Evolutionary conservation across 164 flowering plant species (phyloP), one percentile per base, ranked within the genome.

Genomic region (Umbellularia californica): DNA sequence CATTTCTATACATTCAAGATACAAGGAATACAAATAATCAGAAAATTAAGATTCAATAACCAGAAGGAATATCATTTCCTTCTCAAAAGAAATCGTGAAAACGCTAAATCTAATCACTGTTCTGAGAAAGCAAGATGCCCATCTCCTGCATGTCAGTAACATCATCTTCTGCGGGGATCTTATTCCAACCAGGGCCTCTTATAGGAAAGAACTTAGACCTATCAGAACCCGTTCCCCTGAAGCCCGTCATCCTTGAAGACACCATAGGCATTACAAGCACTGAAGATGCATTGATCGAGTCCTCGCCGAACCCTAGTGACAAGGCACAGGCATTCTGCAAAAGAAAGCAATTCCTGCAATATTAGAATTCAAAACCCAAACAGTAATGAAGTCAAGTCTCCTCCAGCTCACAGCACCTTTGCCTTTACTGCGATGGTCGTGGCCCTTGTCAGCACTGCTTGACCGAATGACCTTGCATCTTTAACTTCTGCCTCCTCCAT

Each of bases 251-350:
- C 87, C 89, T 92, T 24, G 99, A 93, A 22, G 99, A 93, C 63
- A 93, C 88, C 98, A 95, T 92, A 2, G 99, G 98, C 97, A 95
- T 95, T 73, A 84, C 97, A 75, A 95, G 83, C 81, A 91, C 90
- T 3, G 98, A 89, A 35, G 99, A 95, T 64, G 99, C 97, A 78
- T 84, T 88, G 68, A 93, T 85, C 22, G 95, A 84, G 72, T 93
- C 90, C 82, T 95, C 99, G 50, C 98, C 94, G 62, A 95, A 76
- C 28, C 97, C 97, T 64, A 92, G 81, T 0, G 91, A 82, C n/a
- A 87, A 17, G 58, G 89, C 77, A 64, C 89, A 89, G 62, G 96
- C 86, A 77, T 83, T 81, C 99, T 95, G 90, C 89, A 81, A 65
- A 55, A 15, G 72, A 73, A 79, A 13, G 33, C 58, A 11, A 24